Evolutionary conservation across 371 early-diverging fungal genomes (phyloP), one percentile per base, ranked within the genome.

Genomic region (Mortierella sp.): DNA sequence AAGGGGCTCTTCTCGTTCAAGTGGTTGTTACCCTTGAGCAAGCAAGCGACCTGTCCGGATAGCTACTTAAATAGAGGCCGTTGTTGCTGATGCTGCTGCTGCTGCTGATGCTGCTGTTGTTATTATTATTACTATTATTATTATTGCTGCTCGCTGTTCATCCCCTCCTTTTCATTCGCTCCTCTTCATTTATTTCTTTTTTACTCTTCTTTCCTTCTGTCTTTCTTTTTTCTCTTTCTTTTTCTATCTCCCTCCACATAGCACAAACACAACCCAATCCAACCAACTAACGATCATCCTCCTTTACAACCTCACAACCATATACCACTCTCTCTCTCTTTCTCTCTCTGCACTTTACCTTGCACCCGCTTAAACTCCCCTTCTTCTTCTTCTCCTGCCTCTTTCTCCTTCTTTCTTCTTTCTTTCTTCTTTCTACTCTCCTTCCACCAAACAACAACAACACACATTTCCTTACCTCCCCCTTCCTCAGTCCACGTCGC

Each of bases 401-500:
- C 28, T 8, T 34, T 73, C 2, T 11, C n/a, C 3, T n/a, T 26
- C 48, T 8, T 31, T 11, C 14, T 13, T 63, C 38, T 28, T 26
- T 31, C 31, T 31, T 60, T 3, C 60, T 34, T 14, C 55, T 55
- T 54, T 21, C 24, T 7, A 13, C 54, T 54, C 24, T 54, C 54
- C 42, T 7, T 54, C 24, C 60, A 26, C 28, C 28, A 28, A 31
- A 5, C 16, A 11, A 5, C 60, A n/a, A n/a, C n/a, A n/a, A n/a
- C n/a, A n/a, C n/a, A 13, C 31, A 19, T 21, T 24, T 7, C 38
- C 38, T 19, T 6, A 10, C 13, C 72, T 60, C 44, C 42, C 60
- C 65, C 47, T 24, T 75, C 24, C 75, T 42, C 45, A 63, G 58
- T 47, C 31, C 31, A 75, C 63, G 28, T 47, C 60, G 63, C 74